Base-by-base conservation (phyloP, 2,329 filamentous ascomycete species). In the Penicillium sclerotigenum region DNA sequence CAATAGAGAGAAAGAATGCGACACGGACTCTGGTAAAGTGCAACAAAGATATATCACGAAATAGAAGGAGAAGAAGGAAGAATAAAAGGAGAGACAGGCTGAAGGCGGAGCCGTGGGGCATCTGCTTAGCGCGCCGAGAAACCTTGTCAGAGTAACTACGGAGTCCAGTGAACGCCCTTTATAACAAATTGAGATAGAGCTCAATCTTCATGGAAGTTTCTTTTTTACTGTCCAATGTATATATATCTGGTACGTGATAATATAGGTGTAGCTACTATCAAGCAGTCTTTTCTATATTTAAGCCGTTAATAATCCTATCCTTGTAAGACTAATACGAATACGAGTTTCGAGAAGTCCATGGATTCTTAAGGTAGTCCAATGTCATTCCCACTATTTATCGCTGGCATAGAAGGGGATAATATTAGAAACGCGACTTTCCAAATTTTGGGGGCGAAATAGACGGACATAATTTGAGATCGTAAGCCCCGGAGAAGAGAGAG, bases 101-200 rank as follows among this genome's bases (percentile, higher is more conserved):
- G 26, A 57, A 59, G 60, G 63, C 60, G 65, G 60, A 66, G 57
- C 60, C 61, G 65, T 65, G 66, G 66, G 64, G 65, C 60, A 47
- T 49, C 48, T 65, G 43, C 60, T 64, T 59, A 48, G 59, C 47
- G 51, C 51, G 60, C 62, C 59, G 60, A 7, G 40, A 26, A 42
- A 42, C 40, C 40, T 26, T 26, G 40, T 41, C 22, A 14, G 36
- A 38, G 36, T 18, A 7, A 42, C 40, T 13, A n/a, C 16, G 14
- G 14, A 40, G 20, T 2, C 1, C 20, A 22, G 9, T 38, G 4
- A 40, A 40, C 6, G 3, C 18, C 20, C 14, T 20, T 41, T 26
- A 42, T 18, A 18, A 28, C 24, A 5, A 26, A 18, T 29, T 14
- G 11, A 29, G 26, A 29, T 14, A 10, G 11, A 36, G 16, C 5